A percentile compares a stretch with the other conserved stretches of the same genome.
Conservation (phyloP, 2,329 filamentous ascomycete species). For the Cladophialophora chaetospira region DNA sequence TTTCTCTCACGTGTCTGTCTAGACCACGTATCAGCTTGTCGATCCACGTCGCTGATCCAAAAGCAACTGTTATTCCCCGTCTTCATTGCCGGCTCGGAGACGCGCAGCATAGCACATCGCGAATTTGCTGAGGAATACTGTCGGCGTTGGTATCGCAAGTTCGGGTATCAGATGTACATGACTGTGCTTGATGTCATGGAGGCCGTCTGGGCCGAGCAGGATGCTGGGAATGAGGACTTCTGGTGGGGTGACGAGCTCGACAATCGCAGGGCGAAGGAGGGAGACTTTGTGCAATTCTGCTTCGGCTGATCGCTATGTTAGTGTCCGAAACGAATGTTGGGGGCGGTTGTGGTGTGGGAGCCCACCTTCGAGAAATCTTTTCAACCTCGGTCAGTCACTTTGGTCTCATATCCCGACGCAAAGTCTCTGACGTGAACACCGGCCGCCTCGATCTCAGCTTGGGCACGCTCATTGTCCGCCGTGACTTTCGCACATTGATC, state of each 20-base stretch:
- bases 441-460: not conserved
- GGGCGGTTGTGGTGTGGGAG: no score
- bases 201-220: constrained; percentile 9
- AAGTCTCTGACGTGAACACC: not conserved
- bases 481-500: not conserved
- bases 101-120: not conserved
- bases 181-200: constrained; percentile 11
- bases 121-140: constrained; percentile 13
- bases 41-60: constrained; percentile 13
- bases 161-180: constrained; percentile 21
- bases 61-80: constrained; percentile 19
- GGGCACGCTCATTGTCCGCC: not conserved
- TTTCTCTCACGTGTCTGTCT: constrained; percentile 8
- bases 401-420: not conserved
- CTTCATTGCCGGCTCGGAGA: constrained; percentile 16
- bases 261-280: constrained; percentile 6
- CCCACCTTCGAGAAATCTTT: no score
- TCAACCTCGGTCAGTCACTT: no score
- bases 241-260: constrained; percentile 22
- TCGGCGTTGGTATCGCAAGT: constrained; percentile 10
- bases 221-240: constrained; percentile 12
- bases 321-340: not conserved
- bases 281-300: constrained; percentile 17
- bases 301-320: not conserved
- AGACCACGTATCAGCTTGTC: constrained; percentile 7